phyloP scores from a whole-genome alignment of 768 basidiomycete genomes.

The Auricularia cornea region DNA sequence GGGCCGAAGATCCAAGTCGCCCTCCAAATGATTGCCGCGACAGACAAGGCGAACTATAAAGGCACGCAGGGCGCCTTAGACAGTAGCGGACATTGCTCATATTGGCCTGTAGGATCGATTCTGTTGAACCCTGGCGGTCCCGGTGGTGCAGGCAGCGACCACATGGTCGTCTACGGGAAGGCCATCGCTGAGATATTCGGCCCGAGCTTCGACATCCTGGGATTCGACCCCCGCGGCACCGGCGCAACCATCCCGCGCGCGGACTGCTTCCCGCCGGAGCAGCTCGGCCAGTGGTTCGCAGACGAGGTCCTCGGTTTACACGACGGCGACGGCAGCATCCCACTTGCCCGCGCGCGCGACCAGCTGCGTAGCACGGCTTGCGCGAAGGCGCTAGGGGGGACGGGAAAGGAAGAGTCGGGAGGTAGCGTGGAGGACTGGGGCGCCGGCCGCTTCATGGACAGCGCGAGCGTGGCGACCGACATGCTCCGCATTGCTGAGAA shows the following conservation, averaged over 20 bases:
- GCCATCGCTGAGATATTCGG: neutral
- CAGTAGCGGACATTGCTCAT: no score
- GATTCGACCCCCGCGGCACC: neutral
- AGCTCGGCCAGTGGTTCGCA: neutral
- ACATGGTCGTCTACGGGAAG: neutral
- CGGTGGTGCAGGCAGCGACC: neutral
- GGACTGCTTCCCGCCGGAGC: neutral
- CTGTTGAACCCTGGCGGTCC: neutral
- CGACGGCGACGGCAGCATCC: neutral
- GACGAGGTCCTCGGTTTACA: neutral
- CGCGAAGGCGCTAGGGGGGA: neutral
- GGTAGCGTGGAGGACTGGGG: neutral
- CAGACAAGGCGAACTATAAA: neutral
- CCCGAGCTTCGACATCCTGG: neutral
- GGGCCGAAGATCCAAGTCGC: neutral
- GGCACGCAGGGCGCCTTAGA: neutral
- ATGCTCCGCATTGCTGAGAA: constrained; percentile 1
- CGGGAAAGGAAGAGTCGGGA: neutral
- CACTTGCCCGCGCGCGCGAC: neutral
- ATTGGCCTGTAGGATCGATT: neutral
- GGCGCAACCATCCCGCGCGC: neutral
- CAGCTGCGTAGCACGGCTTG: neutral
- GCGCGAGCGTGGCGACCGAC: neutral
- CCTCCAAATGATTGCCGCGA: neutral
- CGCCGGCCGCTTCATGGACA: neutral